Evolutionary conservation across 805 yeast species (phyloP), one percentile per base, ranked within the genome.

Genomic region (Starmerella stellata): DNA sequence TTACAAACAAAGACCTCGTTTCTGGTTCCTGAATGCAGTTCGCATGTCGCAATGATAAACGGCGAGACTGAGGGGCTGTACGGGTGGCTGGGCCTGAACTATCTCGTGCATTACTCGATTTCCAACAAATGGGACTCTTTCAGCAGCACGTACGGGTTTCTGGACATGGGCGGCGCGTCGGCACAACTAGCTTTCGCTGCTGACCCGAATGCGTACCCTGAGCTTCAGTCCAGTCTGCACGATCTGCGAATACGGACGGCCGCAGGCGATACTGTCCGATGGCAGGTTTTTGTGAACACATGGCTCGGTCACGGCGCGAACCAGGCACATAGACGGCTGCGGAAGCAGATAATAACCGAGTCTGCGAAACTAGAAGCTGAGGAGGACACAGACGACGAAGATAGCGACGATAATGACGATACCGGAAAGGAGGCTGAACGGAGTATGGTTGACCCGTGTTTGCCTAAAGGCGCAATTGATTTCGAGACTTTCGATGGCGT

Each of bases 161-260:
- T 90, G 87, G 98, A 90, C 57, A 90, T 90, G 98, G 98, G 98
- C 14, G 98, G 98, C 13, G 98, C 98, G 0, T 82, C 95, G 2
- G 82, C 95, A 0, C 98, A 90, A 54, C 71, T 90, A 18, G 93
- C 96, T 7, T 90, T 85, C 65, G 83, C 79, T 7, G 85, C 85
- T 38, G 93, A 83, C 54, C 8, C 17, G 5, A 15, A 15, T 11
- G 19, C 32, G 16, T 17, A 29, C 14, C 16, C 16, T 9, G 11
- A 29, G 19, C 32, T 29, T 8, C 23, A 19, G n/a, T 13, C 35
- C 16, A 19, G 25, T 15, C 65, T 85, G 39, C 70, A 76, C 21
- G 66, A 64, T 2, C 69, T 90, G 2, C 63, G 66, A 14, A 59
- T 90, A 41, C 68, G 83, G 40, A 75, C 71, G 36, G 56, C 76